Evolutionary conservation across 2,329 filamentous ascomycete species (phyloP).

Genomic region (Aureobasidium sp.): DNA sequence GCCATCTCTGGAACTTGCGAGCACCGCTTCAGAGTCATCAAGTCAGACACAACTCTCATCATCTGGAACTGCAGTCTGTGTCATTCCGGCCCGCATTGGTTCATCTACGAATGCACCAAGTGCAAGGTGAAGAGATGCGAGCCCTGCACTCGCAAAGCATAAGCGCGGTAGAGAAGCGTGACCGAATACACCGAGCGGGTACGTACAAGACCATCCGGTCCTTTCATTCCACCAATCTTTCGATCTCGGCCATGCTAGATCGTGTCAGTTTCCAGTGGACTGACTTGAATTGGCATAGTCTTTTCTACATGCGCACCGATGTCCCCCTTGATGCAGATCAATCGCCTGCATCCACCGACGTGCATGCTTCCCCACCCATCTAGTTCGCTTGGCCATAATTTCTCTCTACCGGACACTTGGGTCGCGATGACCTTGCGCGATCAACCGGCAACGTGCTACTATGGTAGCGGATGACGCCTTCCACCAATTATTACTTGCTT

Average conservation of each 20-base stretch:
- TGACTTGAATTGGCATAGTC: constrained; percentile 5
- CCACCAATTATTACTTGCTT: neutral
- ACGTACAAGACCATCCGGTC: neutral
- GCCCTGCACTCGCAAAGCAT: constrained; percentile 40
- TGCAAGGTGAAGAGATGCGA: constrained; percentile 47
- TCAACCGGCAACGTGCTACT: neutral
- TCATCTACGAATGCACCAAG: constrained; percentile 44
- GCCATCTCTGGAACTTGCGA: constrained; percentile 42
- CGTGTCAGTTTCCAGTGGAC: neutral
- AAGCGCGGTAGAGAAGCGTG: constrained; percentile 11
- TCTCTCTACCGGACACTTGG: neutral
- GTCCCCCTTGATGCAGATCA: constrained; percentile 12
- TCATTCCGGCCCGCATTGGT: constrained; percentile 45
- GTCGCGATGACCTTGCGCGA: constrained; percentile 1
- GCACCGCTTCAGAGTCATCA: constrained; percentile 45
- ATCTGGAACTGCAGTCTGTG: constrained; percentile 48
- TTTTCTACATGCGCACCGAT: neutral
- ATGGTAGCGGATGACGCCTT: neutral
- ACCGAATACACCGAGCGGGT: neutral
- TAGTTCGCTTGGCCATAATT: constrained; percentile 6
- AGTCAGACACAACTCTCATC: constrained; percentile 45
- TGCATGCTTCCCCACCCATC: constrained; percentile 11
- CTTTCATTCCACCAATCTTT: neutral
- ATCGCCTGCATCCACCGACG: constrained; percentile 11
- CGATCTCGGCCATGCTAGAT: neutral